These are phyloP conservation scores for Penicillium hesseltinei DNA, from an alignment of 2,329 filamentous ascomycete species.

Conservation along the genomic window DNA sequence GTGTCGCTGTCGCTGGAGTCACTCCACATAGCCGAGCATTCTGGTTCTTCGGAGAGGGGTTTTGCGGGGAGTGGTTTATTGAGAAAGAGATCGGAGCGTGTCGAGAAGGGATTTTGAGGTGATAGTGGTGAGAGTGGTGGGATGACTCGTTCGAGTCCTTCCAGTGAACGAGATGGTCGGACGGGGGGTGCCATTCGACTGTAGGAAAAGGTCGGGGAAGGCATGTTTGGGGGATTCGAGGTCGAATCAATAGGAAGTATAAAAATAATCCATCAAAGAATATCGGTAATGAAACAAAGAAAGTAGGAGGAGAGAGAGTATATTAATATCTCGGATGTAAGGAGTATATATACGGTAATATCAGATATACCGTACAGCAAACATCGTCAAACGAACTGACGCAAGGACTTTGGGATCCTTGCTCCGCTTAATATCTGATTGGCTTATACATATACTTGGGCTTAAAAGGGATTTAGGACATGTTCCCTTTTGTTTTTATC, in stretches of 20 bases:
- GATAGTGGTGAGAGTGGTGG: constrained; percentile 23
- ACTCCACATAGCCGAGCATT: constrained; percentile 25
- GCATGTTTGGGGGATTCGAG: constrained; percentile 16
- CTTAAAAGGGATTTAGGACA: not conserved
- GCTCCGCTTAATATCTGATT: constrained; percentile 4
- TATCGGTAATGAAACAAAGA: not conserved
- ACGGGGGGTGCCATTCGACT: constrained; percentile 33
- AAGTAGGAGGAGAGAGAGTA: not conserved
- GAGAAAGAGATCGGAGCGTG: constrained; percentile 20
- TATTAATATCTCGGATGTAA: not conserved
- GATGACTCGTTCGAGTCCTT: constrained; percentile 39
- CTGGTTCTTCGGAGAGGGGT: constrained; percentile 24
- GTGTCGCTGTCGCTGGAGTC: constrained; percentile 26
- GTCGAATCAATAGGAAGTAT: not conserved
- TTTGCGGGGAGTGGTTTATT: constrained; percentile 35
- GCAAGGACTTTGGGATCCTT: constrained; percentile 14
- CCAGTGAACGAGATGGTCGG: constrained; percentile 35
- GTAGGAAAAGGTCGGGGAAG: constrained; percentile 20
- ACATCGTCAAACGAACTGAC: constrained; percentile 11
- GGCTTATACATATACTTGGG: constrained; percentile 5
- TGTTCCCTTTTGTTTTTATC: not conserved
- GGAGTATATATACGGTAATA: not conserved
- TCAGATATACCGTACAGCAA: too few species aligned
- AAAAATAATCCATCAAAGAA: not conserved
- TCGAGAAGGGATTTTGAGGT: constrained; percentile 4